Evolutionary conservation across 352 stramenopile species (phyloP), one percentile per base, ranked within the genome.

Genomic region (Phytophthora multivora): DNA sequence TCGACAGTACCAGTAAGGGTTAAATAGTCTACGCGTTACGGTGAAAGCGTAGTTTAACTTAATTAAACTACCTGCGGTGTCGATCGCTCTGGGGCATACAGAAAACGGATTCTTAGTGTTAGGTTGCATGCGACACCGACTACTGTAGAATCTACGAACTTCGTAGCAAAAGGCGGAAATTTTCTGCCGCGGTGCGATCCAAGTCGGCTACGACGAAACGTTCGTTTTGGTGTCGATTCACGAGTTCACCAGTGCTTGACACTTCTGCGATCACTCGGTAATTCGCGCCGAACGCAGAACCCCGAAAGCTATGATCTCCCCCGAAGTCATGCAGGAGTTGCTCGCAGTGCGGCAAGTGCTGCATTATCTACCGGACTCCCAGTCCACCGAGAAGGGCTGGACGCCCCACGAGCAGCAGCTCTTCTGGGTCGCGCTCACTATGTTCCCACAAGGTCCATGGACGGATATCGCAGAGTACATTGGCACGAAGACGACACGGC

Each of bases 391-490:
- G 25, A 75, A 69, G 52, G 56, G 67, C 11, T 75, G 67, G 67
- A 63, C 51, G 13, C 39, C 55, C 2, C 56, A 69, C 1, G 67
- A 75, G 42, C 62, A 75, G 41, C 62, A 75, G n/a, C 62, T 71
- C 56, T 75, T 75, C 57, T 75, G 67, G 67, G 56, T 65, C 5
- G 72, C 66, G 21, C 67, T 80, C 46, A 51, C 60, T 42, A 72
- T 59, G 50, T 77, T 69, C 49, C 75, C 77, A 9, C 75, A 84
- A 16, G 77, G 77, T 0, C 77, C 77, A 10, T 86, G 77, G 77
- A 82, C 75, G 18, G 53, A 63, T 21, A 81, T 86, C 48, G 77
- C 77, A 10, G 62, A 65, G 31, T 83, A 75, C 62, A 77, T 87
- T 18, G 72, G 75, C 25, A 83, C 77, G 40, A 80, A 82, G 48